Evolutionary conservation across 371 early-diverging fungal species (phyloP).

Genomic region (Mucor piriformis): DNA sequence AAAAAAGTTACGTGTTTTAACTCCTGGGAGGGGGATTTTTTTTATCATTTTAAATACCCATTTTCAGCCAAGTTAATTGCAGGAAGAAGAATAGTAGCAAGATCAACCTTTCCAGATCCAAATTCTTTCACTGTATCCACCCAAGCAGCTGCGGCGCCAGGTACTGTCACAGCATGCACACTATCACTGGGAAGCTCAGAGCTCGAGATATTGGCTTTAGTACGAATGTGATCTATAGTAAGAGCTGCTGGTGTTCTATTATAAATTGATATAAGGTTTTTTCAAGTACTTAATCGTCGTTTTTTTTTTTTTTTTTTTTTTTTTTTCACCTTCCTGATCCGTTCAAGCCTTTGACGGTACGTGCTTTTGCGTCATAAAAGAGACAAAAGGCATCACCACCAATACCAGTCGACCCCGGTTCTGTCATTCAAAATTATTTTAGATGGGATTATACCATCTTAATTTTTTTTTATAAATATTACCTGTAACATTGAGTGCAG

Average conservation of each 20-base stretch:
- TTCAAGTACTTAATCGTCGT: too few species aligned
- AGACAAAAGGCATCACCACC: constrained; percentile 94
- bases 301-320: neutral
- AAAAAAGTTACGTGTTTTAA: too few species aligned
- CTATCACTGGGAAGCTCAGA: constrained; percentile 47
- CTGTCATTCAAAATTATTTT: constrained; percentile 26
- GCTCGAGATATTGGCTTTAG: constrained; percentile 35
- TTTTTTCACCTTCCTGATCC: constrained; percentile 69
- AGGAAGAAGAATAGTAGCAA: constrained; percentile 65
- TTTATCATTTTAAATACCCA: too few species aligned
- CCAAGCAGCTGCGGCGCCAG: constrained; percentile 86
- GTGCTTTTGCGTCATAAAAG: constrained; percentile 69
- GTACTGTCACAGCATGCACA: constrained; percentile 75
- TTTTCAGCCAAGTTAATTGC: constrained; percentile 75
- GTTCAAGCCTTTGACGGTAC: constrained; percentile 67
- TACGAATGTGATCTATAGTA: constrained; percentile 51
- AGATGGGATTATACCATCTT: neutral
- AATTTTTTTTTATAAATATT: neutral
- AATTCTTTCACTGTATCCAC: constrained; percentile 69
- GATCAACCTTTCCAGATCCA: constrained; percentile 70
- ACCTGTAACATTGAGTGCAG: constrained; percentile 71
- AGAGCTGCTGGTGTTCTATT: constrained; percentile 63
- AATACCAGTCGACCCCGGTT: constrained; percentile 88
- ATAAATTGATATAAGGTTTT: too few species aligned
- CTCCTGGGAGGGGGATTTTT: too few species aligned